Evolutionary conservation across 306 rosid genomes (phyloP).

Genomic region (Prunus fruticosa): DNA sequence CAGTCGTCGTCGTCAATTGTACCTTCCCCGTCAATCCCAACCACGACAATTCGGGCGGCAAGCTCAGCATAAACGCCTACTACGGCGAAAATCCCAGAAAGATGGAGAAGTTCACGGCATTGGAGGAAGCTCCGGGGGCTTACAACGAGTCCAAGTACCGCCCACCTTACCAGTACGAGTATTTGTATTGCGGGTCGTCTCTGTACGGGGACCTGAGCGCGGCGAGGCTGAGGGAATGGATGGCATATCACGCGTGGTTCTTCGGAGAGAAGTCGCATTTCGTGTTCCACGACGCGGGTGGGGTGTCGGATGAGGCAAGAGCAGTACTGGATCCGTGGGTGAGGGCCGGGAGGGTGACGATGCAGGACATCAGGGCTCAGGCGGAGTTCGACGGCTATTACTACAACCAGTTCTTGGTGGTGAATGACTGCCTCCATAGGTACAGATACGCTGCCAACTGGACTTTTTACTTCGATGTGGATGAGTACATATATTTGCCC

Average conservation of each 20-base stretch:
- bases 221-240: slow-evolving; percentile 39
- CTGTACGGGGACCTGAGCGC: slow-evolving; percentile 35
- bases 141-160: slow-evolving; percentile 31
- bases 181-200: slow-evolving; percentile 39
- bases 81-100: slow-evolving; percentile 22
- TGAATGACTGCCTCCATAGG: slow-evolving; percentile 39
- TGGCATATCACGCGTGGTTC: slow-evolving; percentile 44
- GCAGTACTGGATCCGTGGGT: slow-evolving; percentile 43
- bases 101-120: slow-evolving; percentile 36
- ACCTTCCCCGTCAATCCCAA: slow-evolving; percentile 35
- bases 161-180: slow-evolving; percentile 32
- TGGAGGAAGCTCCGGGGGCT: slow-evolving; percentile 30
- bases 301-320: slow-evolving; percentile 35
- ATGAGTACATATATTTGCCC: slow-evolving; percentile 40
- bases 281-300: slow-evolving; percentile 42
- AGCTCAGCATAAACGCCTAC: slow-evolving; percentile 35
- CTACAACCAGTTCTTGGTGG: slow-evolving; percentile 42
- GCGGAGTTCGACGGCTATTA: slow-evolving; percentile 38
- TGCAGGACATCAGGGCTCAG: slow-evolving; percentile 38
- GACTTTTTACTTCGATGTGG: slow-evolving; percentile 45
- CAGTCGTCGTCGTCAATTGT: slow-evolving; percentile 44
- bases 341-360: slow-evolving; percentile 29
- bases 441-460: slow-evolving; percentile 34
- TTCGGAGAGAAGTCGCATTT: slow-evolving; percentile 39
- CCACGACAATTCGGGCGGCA: slow-evolving; percentile 34